Base-by-base conservation (phyloP, 2,329 filamentous ascomycete species). In the Pseudopyricularia javanii region DNA sequence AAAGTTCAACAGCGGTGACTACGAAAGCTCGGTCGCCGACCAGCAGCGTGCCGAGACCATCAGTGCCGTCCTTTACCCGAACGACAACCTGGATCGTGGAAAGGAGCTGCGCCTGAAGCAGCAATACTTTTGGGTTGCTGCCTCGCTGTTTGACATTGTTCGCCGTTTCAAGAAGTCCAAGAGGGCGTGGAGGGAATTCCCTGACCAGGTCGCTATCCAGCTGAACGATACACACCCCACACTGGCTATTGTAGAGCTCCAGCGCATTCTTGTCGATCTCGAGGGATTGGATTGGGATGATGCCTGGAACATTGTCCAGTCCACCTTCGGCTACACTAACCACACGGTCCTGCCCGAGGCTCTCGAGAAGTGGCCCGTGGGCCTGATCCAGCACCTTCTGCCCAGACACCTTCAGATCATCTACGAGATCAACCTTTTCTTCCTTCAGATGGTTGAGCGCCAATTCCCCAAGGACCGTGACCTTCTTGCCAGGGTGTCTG, bases 61-160 rank as follows among this genome's bases (percentile, higher is more conserved):
- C 72, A 96, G 91, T 51, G 91, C 91, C 32, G 93, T 98, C 14
- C 73, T 98, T 47, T 98, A 98, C 65, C 93, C 93, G 55, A 98
- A 98, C 64, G 91, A 97, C 70, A 97, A 95, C 69, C 80, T 98
- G 47, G 91, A 97, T 59, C 82, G 90, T 59, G 93, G 93, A 57
- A 98, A 98, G 70, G 93, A 98, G 74, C 82, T 98, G 57, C 88
- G 93, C 52, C 72, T 98, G 68, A 98, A 98, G 79, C 93, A 98
- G 69, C 93, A 98, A 69, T 98, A 98, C 77, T 98, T 98, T 74
- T 98, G 93, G 93, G 95, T 95, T 64, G 91, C 93, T 51, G 93
- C 93, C 15, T 98, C 93, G 15, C 78, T 98, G 4, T 89, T 89
- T 64, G 93, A 98, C 63, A 98, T 98, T 65, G 86, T 98, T 55